These are phyloP conservation scores for Setomelanomma holmii DNA, from an alignment of 2,329 filamentous ascomycete genomes.

Conservation along the genomic window DNA sequence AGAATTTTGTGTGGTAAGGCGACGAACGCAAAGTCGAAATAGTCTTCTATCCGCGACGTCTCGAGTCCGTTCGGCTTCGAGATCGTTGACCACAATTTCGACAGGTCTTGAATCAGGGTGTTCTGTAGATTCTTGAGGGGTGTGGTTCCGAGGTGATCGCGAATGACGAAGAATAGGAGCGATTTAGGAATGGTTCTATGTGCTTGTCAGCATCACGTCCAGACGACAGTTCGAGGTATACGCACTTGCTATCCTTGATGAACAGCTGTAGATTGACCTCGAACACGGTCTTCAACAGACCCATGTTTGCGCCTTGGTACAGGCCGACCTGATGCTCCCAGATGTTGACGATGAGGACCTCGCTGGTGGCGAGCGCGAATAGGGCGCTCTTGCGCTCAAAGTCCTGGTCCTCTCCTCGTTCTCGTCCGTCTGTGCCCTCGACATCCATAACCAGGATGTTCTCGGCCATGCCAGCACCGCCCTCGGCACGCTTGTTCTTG, in stretches of 20 bases:
- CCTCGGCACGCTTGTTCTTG: slow-evolving; percentile 78
- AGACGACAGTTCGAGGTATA: slow-evolving; percentile 15
- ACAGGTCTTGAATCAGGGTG: slow-evolving; percentile 88
- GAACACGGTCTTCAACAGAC: slow-evolving; percentile 96
- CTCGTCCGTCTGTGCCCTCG: slow-evolving; percentile 94
- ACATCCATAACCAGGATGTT: slow-evolving; percentile 99
- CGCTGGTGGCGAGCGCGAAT: slow-evolving; percentile 95
- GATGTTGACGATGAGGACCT: slow-evolving; percentile 97
- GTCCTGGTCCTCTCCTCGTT: slow-evolving; percentile 96
- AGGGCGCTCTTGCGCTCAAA: slow-evolving; percentile 98
- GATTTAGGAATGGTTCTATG: slow-evolving; percentile 82
- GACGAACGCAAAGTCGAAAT: slow-evolving; percentile 98
- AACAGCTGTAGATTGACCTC: slow-evolving; percentile 98
- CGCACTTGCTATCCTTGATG: slow-evolving; percentile 90
- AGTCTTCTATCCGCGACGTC: slow-evolving; percentile 88
- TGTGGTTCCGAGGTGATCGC: slow-evolving; percentile 92
- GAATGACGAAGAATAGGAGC: slow-evolving; percentile 97
- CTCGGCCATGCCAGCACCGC: slow-evolving; percentile 76
- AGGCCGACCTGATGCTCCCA: slow-evolving; percentile 99
- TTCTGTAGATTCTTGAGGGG: slow-evolving; percentile 88
- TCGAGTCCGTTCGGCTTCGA: slow-evolving; percentile 92
- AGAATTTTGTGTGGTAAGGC: slow-evolving; percentile 96
- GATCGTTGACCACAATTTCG: slow-evolving; percentile 89
- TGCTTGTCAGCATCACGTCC: slow-evolving; percentile 25
- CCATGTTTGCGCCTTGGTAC: slow-evolving; percentile 99